These are phyloP conservation scores for Yarrowia galli DNA, from an alignment of 1,139 yeast species.

Conservation along the genomic window DNA sequence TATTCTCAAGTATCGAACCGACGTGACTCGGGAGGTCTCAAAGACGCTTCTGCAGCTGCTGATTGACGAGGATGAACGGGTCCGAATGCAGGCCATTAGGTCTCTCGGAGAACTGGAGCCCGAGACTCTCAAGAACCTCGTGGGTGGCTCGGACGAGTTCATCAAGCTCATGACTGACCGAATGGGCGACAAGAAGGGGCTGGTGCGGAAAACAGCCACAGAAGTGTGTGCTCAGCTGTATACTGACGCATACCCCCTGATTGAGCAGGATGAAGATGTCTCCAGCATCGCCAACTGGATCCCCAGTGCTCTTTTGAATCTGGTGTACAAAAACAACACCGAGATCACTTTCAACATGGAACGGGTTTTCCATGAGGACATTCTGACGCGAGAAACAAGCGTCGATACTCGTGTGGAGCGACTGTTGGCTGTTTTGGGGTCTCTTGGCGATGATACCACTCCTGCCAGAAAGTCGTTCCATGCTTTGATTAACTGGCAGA, in stretches of 20 bases:
- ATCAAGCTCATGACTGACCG: conserved; percentile 66
- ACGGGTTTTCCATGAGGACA: conserved; percentile 61
- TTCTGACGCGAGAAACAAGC: conserved; percentile 63
- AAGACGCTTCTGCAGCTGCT: conserved; percentile 71
- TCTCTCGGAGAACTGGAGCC: conserved; percentile 52
- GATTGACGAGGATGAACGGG: conserved; percentile 77
- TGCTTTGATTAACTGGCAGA: conserved; percentile 74
- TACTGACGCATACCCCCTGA: conserved; percentile 44
- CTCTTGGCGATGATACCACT: conserved; percentile 55
- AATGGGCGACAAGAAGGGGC: conserved; percentile 63
- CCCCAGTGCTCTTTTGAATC: conserved; percentile 70
- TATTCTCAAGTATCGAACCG: conserved; percentile 58
- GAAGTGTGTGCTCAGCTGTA: conserved; percentile 63
- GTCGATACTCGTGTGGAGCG: conserved; percentile 61
- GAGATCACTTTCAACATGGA: conserved; percentile 76
- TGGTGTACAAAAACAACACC: conserved; percentile 77
- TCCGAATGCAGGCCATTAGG: conserved; percentile 67
- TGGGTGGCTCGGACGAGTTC: conserved; percentile 51
- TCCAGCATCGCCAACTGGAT: conserved; percentile 56
- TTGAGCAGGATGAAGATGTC: conserved; percentile 43
- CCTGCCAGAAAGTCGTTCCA: conserved; percentile 69
- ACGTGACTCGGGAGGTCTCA: conserved; percentile 59
- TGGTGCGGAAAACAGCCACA: conserved; percentile 71
- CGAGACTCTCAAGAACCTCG: conserved; percentile 49
- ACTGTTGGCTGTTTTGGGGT: conserved; percentile 58